phyloP scores from a whole-genome alignment of 768 basidiomycete species.

The Sarcomyxa edulis region DNA sequence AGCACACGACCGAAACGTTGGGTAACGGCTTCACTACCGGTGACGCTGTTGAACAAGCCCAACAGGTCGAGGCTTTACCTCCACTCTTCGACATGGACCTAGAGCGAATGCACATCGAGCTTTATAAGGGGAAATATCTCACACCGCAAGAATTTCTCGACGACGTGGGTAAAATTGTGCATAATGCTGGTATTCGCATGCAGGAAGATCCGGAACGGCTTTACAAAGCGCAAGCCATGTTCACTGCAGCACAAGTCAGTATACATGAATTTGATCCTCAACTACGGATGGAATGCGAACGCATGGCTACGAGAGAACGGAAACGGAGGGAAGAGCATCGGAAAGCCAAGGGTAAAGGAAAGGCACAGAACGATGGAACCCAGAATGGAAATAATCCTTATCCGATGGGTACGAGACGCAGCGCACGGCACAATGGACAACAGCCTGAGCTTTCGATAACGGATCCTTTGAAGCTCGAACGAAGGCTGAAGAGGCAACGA shows the following conservation, averaged over 20 bases:
- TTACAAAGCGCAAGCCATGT: slow-evolving; percentile 84
- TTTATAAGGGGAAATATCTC: slow-evolving; percentile 83
- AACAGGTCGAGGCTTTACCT: slow-evolving; percentile 35
- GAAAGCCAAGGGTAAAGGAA: slow-evolving; percentile 44
- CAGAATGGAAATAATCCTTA: slow-evolving; percentile 23
- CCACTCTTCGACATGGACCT: slow-evolving; percentile 83
- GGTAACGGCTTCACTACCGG: slow-evolving; percentile 34
- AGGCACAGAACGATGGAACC: slow-evolving; percentile 19
- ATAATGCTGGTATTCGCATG: slow-evolving; percentile 57
- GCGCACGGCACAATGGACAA: slow-evolving; percentile 68
- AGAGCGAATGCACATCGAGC: slow-evolving; percentile 81
- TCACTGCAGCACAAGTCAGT: slow-evolving; percentile 79
- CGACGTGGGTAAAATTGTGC: slow-evolving; percentile 75
- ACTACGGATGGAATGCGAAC: slow-evolving; percentile 78
- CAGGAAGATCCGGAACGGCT: slow-evolving; percentile 70
- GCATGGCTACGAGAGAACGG: slow-evolving; percentile 76
- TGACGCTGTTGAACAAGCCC: slow-evolving; percentile 25
- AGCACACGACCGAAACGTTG: slow-evolving; percentile 22
- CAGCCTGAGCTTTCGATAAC: slow-evolving; percentile 69
- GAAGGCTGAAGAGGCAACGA: slow-evolving; percentile 68
- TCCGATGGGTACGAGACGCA: slow-evolving; percentile 57
- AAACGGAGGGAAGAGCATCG: slow-evolving; percentile 56
- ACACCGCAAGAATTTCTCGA: slow-evolving; percentile 86
- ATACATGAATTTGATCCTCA: slow-evolving; percentile 80
- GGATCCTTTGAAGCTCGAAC: slow-evolving; percentile 70